Conservation (phyloP, 1,139 yeast species). For the Fermentozyma sake region DNA sequence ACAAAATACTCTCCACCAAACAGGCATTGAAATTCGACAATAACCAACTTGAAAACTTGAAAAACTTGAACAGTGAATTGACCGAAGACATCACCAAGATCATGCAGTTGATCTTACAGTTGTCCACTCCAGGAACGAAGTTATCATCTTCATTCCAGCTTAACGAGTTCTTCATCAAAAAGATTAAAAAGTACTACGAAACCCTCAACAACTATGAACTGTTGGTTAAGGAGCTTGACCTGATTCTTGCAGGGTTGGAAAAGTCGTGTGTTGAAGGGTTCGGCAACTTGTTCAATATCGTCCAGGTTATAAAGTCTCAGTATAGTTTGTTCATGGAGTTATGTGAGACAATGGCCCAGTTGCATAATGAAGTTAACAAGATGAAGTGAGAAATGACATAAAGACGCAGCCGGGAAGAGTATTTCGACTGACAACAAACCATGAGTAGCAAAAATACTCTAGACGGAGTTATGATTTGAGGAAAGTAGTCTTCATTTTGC, state of each 20-base stretch:
- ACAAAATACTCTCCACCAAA: conserved; percentile 58
- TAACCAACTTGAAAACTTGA: conserved; percentile 31
- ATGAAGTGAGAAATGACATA: conserved; percentile 1
- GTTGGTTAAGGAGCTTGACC: conserved; percentile 70
- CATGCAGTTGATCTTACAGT: conserved; percentile 59
- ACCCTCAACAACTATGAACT: conserved; percentile 68
- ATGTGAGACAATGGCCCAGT: conserved; percentile 84
- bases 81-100: conserved; percentile 67
- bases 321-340: conserved; percentile 84
- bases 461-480: too few species aligned
- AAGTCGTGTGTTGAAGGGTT: conserved; percentile 41
- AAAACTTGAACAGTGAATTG: conserved; percentile 50
- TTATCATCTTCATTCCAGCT: conserved; percentile 51
- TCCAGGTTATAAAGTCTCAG: conserved; percentile 73
- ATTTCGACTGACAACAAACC: too few species aligned
- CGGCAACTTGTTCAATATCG: conserved; percentile 52
- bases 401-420: too few species aligned
- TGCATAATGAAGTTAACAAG: conserved; percentile 62
- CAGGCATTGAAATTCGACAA: conserved; percentile 57
- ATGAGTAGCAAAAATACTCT: too few species aligned
- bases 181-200: conserved; percentile 63
- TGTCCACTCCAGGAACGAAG: conserved; percentile 65
- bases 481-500: too few species aligned
- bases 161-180: conserved; percentile 45
- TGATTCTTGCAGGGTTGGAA: conserved; percentile 40